A percentile compares a stretch with the other conserved stretches of the same genome.
These are phyloP conservation scores for Cyamopsis tetragonoloba DNA, from an alignment of 306 rosid genomes.

Conservation along the genomic window DNA sequence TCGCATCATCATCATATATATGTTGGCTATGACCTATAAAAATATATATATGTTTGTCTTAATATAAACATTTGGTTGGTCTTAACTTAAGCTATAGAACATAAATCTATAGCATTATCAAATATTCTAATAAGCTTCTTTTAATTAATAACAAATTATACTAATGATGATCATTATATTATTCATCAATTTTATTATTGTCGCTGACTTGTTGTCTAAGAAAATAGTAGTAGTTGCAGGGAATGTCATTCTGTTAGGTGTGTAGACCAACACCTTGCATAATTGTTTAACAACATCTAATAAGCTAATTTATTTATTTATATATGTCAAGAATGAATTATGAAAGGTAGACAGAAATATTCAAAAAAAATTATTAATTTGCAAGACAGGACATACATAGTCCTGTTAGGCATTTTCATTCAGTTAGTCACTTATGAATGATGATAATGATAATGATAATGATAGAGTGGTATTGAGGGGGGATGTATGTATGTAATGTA, in stretches of 20 bases:
- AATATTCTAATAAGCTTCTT: not conserved
- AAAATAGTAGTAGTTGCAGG: conserved; percentile 8
- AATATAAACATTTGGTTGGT: not conserved
- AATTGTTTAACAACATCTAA: conserved; percentile 11
- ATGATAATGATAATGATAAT: not conserved
- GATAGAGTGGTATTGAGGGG: not conserved
- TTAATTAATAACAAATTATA: not conserved
- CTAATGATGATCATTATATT: not conserved
- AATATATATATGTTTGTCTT: not conserved
- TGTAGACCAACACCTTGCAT: conserved; percentile 5
- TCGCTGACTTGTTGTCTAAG: not conserved
- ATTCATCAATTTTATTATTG: not conserved
- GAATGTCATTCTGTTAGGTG: conserved; percentile 28
- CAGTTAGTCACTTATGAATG: not conserved
- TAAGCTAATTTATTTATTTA: not conserved
- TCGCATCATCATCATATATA: not conserved
- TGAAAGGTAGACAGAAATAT: not conserved
- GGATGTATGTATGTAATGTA: conserved; percentile 11
- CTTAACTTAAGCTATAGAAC: not conserved
- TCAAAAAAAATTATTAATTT: no score
- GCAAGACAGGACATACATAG: not conserved
- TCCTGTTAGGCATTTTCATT: not conserved
- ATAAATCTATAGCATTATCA: not conserved
- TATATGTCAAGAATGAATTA: not conserved
- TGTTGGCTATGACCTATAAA: not conserved